Evolutionary conservation across 441 rosid species (phyloP).

Genomic region (Brassica hybrid): DNA sequence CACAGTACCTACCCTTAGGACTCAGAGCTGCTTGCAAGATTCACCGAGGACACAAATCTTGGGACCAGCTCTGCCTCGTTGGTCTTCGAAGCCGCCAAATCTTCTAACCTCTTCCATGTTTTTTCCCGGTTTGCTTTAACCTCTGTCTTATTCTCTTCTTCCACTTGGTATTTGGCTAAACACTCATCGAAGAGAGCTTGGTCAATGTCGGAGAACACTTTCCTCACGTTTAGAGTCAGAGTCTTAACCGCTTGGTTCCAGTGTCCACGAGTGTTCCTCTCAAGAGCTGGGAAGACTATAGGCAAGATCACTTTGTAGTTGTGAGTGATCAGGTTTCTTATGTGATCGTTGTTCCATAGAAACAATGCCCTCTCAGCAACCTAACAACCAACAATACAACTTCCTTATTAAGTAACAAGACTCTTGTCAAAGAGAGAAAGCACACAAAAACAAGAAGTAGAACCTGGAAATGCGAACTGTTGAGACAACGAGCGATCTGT

Average conservation of each 20-base stretch:
- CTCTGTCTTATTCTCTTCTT: constrained; percentile 65
- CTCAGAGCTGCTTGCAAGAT: constrained; percentile 50
- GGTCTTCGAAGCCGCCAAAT: constrained; percentile 64
- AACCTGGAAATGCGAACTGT: constrained; percentile 92
- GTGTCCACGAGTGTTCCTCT: constrained; percentile 77
- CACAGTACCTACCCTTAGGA: constrained; percentile 44
- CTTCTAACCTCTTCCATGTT: constrained; percentile 79
- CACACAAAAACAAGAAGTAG: neutral
- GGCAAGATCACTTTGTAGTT: constrained; percentile 74
- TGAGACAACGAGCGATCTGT: constrained; percentile 75
- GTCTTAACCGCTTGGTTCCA: constrained; percentile 97
- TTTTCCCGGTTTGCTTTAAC: constrained; percentile 59
- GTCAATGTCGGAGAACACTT: constrained; percentile 76
- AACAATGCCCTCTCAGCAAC: constrained; percentile 93
- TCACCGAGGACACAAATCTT: constrained; percentile 58
- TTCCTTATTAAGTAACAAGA: neutral
- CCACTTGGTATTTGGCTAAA: constrained; percentile 62
- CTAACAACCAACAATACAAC: constrained; percentile 43
- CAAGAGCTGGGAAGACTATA: constrained; percentile 82
- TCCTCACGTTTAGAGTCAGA: constrained; percentile 78
- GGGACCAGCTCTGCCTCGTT: constrained; percentile 66
- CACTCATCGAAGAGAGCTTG: constrained; percentile 77
- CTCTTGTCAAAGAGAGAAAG: neutral
- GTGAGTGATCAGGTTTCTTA: constrained; percentile 71
- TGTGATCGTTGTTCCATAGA: constrained; percentile 94